Base-by-base conservation (phyloP, 83 land plant genomes). In the Picea abies region DNA sequence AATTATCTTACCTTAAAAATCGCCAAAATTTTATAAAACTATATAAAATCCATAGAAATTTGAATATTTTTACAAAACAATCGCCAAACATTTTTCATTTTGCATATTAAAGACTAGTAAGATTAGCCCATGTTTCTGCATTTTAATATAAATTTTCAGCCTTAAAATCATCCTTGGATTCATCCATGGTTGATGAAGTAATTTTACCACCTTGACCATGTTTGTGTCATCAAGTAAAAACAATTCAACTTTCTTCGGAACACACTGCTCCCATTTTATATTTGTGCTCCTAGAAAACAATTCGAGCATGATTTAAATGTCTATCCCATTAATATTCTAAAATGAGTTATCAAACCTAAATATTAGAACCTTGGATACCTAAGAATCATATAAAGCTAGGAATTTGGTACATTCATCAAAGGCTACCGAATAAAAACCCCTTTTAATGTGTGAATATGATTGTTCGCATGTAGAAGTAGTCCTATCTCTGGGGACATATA, bases 371-470 rank as follows among this genome's bases (percentile, higher is more conserved):
- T 77, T 35, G 35, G 73, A 22, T 22, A 16, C 23, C 4, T 58
- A 0, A n/a, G 58, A 20, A 66, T 71, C 80, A 73, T 80, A 88
- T 26, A 88, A 32, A 73, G 85, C 90, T 2, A 86, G 22, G 16
- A 83, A 83, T 52, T 80, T 85, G 11, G 85, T 86, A 4, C 5
- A 14, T 35, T 88, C 88, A 80, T 88, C 90, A 78, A 88, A 86
- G 20, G 90, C 83, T 25, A 83, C 47, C 9, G 80, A 60, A 81
- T 88, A 88, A 81, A 79, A 20, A 37, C 80, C 84, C 17, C 81
- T 80, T 72, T 85, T 16, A 88, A 75, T 26, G 16, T 37, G 19
- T 49, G 75, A 29, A 77, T 82, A 20, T 82, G 84, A 61, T 80
- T 86, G 15, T 58, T 72, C 23, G 4, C 65, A n/a, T 8, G 4